Evolutionary conservation across 495 filamentous ascomycete genomes (phyloP), one percentile per base, ranked within the genome.

Genomic region (Penicillium manginii): DNA sequence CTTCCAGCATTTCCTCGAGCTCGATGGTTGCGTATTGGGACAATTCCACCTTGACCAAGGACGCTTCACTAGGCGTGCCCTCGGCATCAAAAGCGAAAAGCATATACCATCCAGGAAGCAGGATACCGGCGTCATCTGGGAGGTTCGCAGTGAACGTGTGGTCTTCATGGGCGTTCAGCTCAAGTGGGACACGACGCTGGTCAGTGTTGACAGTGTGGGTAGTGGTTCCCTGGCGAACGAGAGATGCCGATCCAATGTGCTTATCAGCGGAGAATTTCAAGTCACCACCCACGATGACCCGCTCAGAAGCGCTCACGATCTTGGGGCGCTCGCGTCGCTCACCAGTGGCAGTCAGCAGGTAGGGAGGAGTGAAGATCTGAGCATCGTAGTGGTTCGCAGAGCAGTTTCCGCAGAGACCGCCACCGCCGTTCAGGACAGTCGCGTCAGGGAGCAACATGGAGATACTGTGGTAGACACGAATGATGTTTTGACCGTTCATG

Each of bases 151-250:
- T 35, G 31, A 56, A 56, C 3, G n/a, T 9, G 35, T 39, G 35
- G 11, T 4, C 35, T 2, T 39, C 35, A 39, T 39, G 35, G 11
- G 35, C 35, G 12, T 39, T 6, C 32, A 31, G 46, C 22, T 26
- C 22, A 22, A 84, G 69, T 2, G 74, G 69, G 43, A 86, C 71
- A 2, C 83, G 78, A 10, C 84, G 70, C 66, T 87, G 84, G 58
- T 85, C 84, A 1, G 82, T 86, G 60, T 87, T 81, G 45, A 87
- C 77, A 2, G 82, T 80, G 55, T 87, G 84, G 12, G 84, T 84
- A 8, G 70, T 68, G 2, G 73, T 74, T 21, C 82, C 76, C 21
- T 77, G 67, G 21, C 84, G 69, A 19, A 86, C 57, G 5, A 86
- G 57, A 2, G 73, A 69, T 9, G 71, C 71, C 8, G 18, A 29